Percentiles rank a stretch among this genome's conserved stretches.
phyloP scores from a whole-genome alignment of 2,329 filamentous ascomycete genomes.

The Periconia sp. region DNA sequence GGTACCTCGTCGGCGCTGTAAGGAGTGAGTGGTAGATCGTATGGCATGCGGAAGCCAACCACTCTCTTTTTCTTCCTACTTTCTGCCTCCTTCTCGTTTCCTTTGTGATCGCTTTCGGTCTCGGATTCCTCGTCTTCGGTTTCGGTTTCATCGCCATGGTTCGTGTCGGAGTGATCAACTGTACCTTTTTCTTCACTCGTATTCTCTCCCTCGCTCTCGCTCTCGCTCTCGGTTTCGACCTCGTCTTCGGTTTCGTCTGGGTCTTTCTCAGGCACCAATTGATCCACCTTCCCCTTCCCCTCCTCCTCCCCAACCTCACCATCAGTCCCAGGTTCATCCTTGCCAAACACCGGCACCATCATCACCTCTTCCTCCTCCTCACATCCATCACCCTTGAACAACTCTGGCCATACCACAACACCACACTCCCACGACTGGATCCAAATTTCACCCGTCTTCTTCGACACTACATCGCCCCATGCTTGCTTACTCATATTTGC shows the following conservation, averaged over 20 bases:
- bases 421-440: slow-evolving; percentile 84
- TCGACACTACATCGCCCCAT: slow-evolving; percentile 70
- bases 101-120: background rate
- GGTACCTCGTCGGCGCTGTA: slow-evolving; percentile 68
- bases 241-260: no score
- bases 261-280: slow-evolving; percentile 7
- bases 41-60: slow-evolving; percentile 79
- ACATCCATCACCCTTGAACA: slow-evolving; percentile 37
- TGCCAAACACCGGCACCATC: slow-evolving; percentile 72
- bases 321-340: slow-evolving; percentile 52
- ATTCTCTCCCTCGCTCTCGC: no score
- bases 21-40: slow-evolving; percentile 70
- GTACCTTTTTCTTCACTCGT: background rate
- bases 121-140: slow-evolving; percentile 12
- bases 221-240: background rate
- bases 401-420: slow-evolving; percentile 76
- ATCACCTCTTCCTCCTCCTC: slow-evolving; percentile 28
- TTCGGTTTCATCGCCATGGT: background rate
- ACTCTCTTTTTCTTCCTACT: slow-evolving; percentile 9
- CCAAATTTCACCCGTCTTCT: slow-evolving; percentile 62
- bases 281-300: slow-evolving; percentile 3
- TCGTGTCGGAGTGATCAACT: slow-evolving; percentile 15
- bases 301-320: background rate
- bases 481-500: slow-evolving; percentile 90
- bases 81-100: slow-evolving; percentile 11